These are phyloP conservation scores for Pythium folliculosum DNA, from an alignment of 352 stramenopile species.

Conservation along the genomic window DNA sequence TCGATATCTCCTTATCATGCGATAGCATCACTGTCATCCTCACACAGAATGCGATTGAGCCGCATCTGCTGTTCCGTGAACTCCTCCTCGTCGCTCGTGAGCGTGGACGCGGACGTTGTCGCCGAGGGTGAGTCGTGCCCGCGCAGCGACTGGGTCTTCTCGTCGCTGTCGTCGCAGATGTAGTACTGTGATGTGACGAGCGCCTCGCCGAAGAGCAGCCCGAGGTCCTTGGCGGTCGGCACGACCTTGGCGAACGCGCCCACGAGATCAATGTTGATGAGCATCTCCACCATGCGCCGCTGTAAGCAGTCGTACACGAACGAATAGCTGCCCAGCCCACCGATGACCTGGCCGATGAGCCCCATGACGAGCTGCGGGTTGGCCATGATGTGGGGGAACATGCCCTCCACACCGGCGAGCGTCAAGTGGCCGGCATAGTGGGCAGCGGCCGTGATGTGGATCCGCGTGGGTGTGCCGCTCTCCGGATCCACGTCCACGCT, in stretches of 20 bases:
- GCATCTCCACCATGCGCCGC: slow-evolving; percentile 9
- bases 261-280: slow-evolving; percentile 23
- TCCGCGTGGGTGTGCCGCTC: neutral
- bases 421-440: slow-evolving; percentile 21
- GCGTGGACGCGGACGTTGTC: neutral
- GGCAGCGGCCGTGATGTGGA: slow-evolving; percentile 17
- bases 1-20: no score
- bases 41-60: slow-evolving; percentile 19
- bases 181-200: slow-evolving; percentile 18
- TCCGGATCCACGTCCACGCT: slow-evolving; percentile 19
- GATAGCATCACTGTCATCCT: neutral
- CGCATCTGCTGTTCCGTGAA: slow-evolving; percentile 7
- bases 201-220: slow-evolving; percentile 19
- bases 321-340: slow-evolving; percentile 12
- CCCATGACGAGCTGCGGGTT: slow-evolving; percentile 13
- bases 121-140: neutral
- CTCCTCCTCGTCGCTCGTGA: slow-evolving; percentile 14
- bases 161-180: slow-evolving; percentile 20
- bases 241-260: slow-evolving; percentile 21
- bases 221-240: slow-evolving; percentile 6
- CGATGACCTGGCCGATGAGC: slow-evolving; percentile 22
- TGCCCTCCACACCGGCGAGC: slow-evolving; percentile 18
- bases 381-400: slow-evolving; percentile 24
- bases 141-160: neutral
- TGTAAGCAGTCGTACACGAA: slow-evolving; percentile 25